phyloP scores from a whole-genome alignment of 495 filamentous ascomycete species.

The Penicillium desertorum region DNA sequence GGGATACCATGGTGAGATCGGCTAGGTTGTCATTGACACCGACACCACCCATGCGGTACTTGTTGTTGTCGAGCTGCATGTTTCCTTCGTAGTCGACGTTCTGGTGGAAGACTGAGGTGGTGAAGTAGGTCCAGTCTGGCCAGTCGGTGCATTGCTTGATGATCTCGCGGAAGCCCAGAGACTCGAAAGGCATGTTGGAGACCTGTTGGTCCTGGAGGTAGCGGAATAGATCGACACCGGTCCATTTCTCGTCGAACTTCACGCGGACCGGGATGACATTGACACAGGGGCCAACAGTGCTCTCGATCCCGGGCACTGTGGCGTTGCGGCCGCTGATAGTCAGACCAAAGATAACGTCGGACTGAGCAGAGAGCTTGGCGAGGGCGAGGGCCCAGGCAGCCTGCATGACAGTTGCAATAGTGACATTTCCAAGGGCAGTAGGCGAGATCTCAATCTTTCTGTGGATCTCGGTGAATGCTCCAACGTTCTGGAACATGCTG shows the following conservation, averaged over 20 bases:
- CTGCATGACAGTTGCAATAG: constrained; percentile 56
- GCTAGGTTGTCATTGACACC: constrained; percentile 53
- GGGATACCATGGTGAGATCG: constrained; percentile 52
- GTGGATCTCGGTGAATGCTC: constrained; percentile 38
- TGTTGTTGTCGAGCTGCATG: constrained; percentile 46
- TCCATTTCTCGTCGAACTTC: constrained; percentile 48
- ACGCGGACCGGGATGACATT: constrained; percentile 61
- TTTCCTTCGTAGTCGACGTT: constrained; percentile 44
- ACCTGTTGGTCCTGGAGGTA: constrained; percentile 60
- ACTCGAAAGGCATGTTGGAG: constrained; percentile 57
- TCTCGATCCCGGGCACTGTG: constrained; percentile 52
- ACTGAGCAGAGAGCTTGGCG: constrained; percentile 48
- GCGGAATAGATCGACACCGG: constrained; percentile 51
- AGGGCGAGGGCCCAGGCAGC: constrained; percentile 57
- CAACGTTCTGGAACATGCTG: constrained; percentile 40
- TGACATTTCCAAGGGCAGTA: constrained; percentile 48
- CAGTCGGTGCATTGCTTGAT: constrained; percentile 58
- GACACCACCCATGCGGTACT: constrained; percentile 49
- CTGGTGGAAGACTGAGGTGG: constrained; percentile 50
- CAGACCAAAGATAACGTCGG: constrained; percentile 57
- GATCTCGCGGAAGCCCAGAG: constrained; percentile 60
- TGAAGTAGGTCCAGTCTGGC: constrained; percentile 53
- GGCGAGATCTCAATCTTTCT: constrained; percentile 43
- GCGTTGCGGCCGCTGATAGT: constrained; percentile 58
- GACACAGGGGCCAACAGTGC: constrained; percentile 57